Evolutionary conservation across 345 rosid species (phyloP), one percentile per base, ranked within the genome.

Genomic region (Citrus mangshanensis): DNA sequence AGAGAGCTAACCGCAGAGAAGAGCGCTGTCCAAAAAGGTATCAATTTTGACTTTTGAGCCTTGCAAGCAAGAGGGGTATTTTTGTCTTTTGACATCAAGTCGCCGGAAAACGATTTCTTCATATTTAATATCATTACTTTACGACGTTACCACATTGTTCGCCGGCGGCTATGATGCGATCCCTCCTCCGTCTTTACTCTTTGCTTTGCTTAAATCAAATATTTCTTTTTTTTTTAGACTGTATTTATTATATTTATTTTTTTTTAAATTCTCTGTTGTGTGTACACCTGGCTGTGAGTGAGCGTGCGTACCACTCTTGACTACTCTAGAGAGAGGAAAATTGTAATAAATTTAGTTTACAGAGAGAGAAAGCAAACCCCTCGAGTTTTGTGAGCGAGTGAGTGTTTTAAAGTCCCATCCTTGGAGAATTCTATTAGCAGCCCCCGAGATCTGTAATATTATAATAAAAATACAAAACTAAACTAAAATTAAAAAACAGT

Each of bases 1-100:
- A 30, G 70, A 34, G 70, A 56, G 46, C 30, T 21, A 37, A 37
- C 14, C 9, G 54, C 27, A 76, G 54, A n/a, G 72, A 67, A 35
- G 5, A 16, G 61, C 71, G 61, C 61, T 65, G 16, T 66, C 72
- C 79, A 6, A 76, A 66, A 24, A 76, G 64, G 72, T 18, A 24
- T 34, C 72, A 22, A 3, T 6, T 63, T 75, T 75, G 78, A 75
- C 78, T 16, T 30, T 18, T 30, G 16, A 46, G 5, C 51, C 51
- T 18, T 38, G 5, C 40, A 3, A 35, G 0, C 5, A 3, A 6
- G 30, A n/a, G 55, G 72, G 72, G 13, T 54, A 54, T 18, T 51
- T 54, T 54, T 51, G 72, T 54, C 72, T 13, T 76, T 76, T 32
- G 71, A 65, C 2, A 5, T 4, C 38, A 0, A 1, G 5, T 64